Conservation (phyloP, 2,329 filamentous ascomycete genomes). For the Cryphonectria naterciae region DNA sequence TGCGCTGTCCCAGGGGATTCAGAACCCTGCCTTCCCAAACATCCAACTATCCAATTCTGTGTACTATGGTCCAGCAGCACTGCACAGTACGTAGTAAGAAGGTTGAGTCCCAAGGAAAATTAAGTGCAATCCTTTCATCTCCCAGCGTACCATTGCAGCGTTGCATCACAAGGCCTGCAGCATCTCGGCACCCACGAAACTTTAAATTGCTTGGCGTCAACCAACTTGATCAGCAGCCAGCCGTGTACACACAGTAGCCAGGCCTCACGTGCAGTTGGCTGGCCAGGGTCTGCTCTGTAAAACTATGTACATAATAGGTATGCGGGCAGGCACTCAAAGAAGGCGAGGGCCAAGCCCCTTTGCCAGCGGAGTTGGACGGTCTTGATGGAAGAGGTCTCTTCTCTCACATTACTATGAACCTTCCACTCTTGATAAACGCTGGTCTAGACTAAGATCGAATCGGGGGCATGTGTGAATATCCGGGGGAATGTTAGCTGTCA, state of each 20-base stretch:
- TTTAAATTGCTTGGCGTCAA: conserved; percentile 14
- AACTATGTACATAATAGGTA: background rate
- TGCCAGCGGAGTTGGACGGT: background rate
- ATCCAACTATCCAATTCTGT: background rate
- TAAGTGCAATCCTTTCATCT: conserved; percentile 19
- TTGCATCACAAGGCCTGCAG: conserved; percentile 20
- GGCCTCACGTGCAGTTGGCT: background rate
- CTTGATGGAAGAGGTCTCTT: background rate
- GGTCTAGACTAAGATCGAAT: background rate
- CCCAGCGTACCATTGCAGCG: conserved; percentile 21
- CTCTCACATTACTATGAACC: background rate
- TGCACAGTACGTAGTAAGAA: background rate
- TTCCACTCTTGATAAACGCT: background rate
- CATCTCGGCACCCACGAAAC: conserved; percentile 21
- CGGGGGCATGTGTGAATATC: conserved; percentile 7
- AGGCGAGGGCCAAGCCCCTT: background rate
- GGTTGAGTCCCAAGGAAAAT: background rate
- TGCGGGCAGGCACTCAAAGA: background rate
- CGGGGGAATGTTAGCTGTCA: conserved; percentile 4
- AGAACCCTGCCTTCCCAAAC: background rate
- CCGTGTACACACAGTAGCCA: background rate
- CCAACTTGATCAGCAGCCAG: background rate
- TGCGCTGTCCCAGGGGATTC: background rate
- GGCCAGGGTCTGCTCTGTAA: background rate
- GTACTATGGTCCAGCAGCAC: too few species aligned